Evolutionary conservation across 495 filamentous ascomycete genomes (phyloP).

Genomic region (Astrothelium subdiscretum): DNA sequence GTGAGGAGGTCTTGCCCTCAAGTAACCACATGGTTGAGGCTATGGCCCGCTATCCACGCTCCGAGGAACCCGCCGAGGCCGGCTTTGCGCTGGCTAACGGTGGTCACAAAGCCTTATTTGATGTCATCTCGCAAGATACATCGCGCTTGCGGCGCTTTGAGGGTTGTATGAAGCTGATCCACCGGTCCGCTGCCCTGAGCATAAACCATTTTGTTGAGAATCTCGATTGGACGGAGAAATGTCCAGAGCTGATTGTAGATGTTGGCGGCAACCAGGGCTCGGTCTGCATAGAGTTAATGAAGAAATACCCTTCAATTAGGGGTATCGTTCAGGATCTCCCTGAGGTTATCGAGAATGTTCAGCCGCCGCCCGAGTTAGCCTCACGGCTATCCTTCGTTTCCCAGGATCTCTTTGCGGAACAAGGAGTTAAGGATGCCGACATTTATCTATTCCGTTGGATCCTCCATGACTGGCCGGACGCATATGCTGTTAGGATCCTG

Average conservation of each 20-base stretch:
- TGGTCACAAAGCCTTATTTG: background rate
- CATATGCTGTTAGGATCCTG: background rate
- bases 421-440: conserved; percentile 30
- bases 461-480: conserved; percentile 1
- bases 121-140: background rate
- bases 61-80: background rate
- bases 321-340: background rate
- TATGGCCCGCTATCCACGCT: too few species aligned
- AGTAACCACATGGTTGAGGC: too few species aligned
- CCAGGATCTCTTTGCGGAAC: conserved; percentile 23
- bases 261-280: too few species aligned
- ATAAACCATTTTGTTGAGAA: too few species aligned
- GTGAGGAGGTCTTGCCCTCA: too few species aligned
- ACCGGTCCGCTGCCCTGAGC: too few species aligned
- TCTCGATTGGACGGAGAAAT: too few species aligned
- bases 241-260: too few species aligned
- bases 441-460: conserved; percentile 30
- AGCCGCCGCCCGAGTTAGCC: too few species aligned
- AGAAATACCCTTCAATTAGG: too few species aligned
- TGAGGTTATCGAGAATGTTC: background rate
- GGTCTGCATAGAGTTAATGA: too few species aligned
- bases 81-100: background rate
- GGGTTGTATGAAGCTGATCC: background rate
- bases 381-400: background rate
- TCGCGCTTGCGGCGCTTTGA: background rate